Evolutionary conservation across 2,329 filamentous ascomycete species (phyloP), one percentile per base, ranked within the genome.

Genomic region (Leptographium wingfieldii): DNA sequence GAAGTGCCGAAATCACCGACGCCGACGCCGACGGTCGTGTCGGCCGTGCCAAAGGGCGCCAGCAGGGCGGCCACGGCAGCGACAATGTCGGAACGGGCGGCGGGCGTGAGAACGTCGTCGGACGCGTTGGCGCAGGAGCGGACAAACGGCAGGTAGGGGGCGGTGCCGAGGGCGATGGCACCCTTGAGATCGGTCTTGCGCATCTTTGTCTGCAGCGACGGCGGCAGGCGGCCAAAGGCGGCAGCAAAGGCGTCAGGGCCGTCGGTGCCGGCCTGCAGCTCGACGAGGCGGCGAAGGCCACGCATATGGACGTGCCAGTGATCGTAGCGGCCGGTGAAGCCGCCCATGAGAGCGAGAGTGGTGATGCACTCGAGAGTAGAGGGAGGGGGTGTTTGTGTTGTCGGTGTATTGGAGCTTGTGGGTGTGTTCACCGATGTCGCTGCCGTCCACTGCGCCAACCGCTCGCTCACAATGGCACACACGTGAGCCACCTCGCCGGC

Each of bases 301-400:
- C 66, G 65, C 70, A 73, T 73, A 43, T 73, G 72, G 16, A 73
- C 62, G 56, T 71, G 65, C 72, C 72, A 73, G 61, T 73, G 71
- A 55, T 73, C 70, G 55, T 71, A 67, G 22, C 71, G 68, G 19
- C 71, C 70, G 9, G 69, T 67, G 25, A 70, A 70, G n/a, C 66
- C 68, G 29, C 67, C 68, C 61, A 67, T 67, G 46, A 67, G 63
- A 5, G 70, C 70, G 48, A 72, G 62, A 4, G 66, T 67, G 2
- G 68, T 65, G 54, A 72, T 70, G 55, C 69, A 71, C 56, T 70
- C 67, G 55, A 72, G 64, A 14, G 25, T 27, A 31, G 38, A 16
- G 40, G 56, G 7, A 56, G 38, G 7, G 27, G 16, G 7, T 14
- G 49, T 4, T 2, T 27, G 27, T 10, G 25, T 3, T n/a, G n/a